Evolutionary conservation across 2,329 filamentous ascomycete genomes (phyloP), one percentile per base, ranked within the genome.

Genomic region (Chrysosporium queenslandicum): DNA sequence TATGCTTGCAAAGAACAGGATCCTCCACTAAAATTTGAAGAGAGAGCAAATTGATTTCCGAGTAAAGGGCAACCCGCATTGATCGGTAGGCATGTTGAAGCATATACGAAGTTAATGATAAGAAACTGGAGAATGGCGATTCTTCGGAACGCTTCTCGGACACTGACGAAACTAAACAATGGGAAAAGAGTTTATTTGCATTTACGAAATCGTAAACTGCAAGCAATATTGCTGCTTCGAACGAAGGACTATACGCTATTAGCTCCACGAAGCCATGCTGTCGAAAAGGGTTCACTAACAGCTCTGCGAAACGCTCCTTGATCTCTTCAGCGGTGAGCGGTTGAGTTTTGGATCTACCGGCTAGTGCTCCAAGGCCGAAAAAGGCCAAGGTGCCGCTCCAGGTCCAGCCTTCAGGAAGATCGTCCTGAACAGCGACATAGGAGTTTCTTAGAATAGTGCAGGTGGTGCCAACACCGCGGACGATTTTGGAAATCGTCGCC

Each of bases 151-250:
- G 83, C 46, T 68, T 70, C 23, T 82, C 80, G 0, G 81, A 69
- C 4, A 78, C 64, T 21, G 81, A 65, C 2, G 80, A 83, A 48
- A 95, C 80, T 40, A 98, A 71, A 60, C 85, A 90, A 66, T 87
- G 85, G 67, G 87, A 91, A 68, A 98, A 97, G 7, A 96, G 76
- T 69, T 96, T 97, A 73, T 97, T 98, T 30, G 90, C 86, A 64
- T 94, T 86, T 2, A 83, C 82, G 65, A 97, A 97, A 66, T 97
- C 92, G 66, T 97, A 98, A 0, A 87, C 84, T 0, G 88, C 83
- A 30, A 98, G 76, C 3, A 97, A 71, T 2, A 94, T 76, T 3
- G 90, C 83, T 14, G 88, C 86, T 66, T 90, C 83, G 54, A 83
- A 78, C 2, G 83, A 82, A 1, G 92, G 92, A 58, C 88, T 94